Percentiles rank a stretch among this genome's conserved stretches.
Conservation (phyloP, 306 rosid genomes). For the Medicago lupulina region DNA sequence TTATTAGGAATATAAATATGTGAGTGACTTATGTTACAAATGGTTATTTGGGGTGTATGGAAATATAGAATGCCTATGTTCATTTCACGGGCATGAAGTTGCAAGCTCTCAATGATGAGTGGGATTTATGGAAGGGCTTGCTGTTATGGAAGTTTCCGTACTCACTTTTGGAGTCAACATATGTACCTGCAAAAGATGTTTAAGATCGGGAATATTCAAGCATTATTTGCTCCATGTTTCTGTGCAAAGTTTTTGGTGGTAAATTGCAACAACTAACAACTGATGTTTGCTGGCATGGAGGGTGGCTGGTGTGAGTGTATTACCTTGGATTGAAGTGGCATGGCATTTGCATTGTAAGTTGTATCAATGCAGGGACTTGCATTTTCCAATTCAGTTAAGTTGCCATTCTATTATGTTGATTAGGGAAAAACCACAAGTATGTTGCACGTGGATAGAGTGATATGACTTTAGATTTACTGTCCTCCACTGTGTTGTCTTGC, state of each 20-base stretch:
- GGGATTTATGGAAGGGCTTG: constrained; percentile 24
- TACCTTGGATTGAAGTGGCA: constrained; percentile 30
- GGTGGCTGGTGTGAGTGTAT: constrained; percentile 31
- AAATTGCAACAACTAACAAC: constrained; percentile 11
- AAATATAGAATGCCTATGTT: constrained; percentile 32
- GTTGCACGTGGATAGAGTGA: constrained; percentile 28
- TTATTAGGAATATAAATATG: constrained; percentile 33
- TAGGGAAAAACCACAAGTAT: constrained; percentile 27
- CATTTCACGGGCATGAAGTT: constrained; percentile 45
- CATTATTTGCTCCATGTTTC: constrained; percentile 33
- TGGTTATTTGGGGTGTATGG: constrained; percentile 33
- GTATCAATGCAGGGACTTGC: constrained; percentile 9
- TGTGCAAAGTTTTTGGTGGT: constrained; percentile 30
- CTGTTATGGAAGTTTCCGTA: constrained; percentile 11
- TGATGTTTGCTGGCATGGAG: constrained; percentile 36
- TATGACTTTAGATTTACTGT: constrained; percentile 19
- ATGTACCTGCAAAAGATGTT: constrained; percentile 30
- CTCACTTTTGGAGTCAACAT: constrained; percentile 33
- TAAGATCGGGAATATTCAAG: constrained; percentile 22
- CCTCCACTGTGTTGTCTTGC: constrained; percentile 10
- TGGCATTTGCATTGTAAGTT: constrained; percentile 17
- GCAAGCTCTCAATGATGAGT: constrained; percentile 30
- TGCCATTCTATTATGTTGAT: constrained; percentile 18
- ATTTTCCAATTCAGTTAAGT: constrained; percentile 17
- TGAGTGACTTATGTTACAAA: constrained; percentile 19